phyloP scores from a whole-genome alignment of 2,329 filamentous ascomycete genomes.

The Trichoderma atrobrunneum region DNA sequence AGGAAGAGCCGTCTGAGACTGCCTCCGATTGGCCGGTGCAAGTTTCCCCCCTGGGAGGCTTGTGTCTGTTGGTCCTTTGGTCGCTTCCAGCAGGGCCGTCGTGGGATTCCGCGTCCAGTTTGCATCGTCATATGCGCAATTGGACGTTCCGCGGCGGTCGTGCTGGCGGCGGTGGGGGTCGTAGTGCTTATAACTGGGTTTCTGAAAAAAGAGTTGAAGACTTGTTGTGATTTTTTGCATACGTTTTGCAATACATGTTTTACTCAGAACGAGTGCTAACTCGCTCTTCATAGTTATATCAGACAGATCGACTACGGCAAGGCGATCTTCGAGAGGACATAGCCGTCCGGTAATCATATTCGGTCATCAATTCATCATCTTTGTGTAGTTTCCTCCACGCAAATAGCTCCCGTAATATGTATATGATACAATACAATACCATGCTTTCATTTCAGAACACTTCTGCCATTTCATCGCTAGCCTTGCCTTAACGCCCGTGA shows the following conservation, averaged over 20 bases:
- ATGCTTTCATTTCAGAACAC: neutral
- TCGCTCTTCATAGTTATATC: neutral
- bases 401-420: slow-evolving; percentile 21
- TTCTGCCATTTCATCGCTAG: neutral
- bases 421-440: neutral
- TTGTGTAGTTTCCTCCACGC: neutral
- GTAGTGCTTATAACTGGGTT: slow-evolving; percentile 48
- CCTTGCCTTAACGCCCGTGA: neutral
- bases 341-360: neutral
- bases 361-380: slow-evolving; percentile 1
- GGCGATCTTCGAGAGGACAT: neutral
- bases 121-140: slow-evolving; percentile 37
- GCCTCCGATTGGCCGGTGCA: slow-evolving; percentile 25
- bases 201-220: slow-evolving; percentile 39
- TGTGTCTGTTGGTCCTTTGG: slow-evolving; percentile 9
- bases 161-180: slow-evolving; percentile 36
- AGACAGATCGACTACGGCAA: neutral
- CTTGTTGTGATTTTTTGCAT: neutral
- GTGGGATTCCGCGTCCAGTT: slow-evolving; percentile 22
- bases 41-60: neutral
- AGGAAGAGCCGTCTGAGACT: slow-evolving; percentile 50
- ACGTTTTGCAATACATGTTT: neutral
- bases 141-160: slow-evolving; percentile 24
- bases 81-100: slow-evolving; percentile 14
- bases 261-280: slow-evolving; percentile 16